Evolutionary conservation across 129 eudicot genomes (phyloP).

Genomic region (Artemisia tridentata): DNA sequence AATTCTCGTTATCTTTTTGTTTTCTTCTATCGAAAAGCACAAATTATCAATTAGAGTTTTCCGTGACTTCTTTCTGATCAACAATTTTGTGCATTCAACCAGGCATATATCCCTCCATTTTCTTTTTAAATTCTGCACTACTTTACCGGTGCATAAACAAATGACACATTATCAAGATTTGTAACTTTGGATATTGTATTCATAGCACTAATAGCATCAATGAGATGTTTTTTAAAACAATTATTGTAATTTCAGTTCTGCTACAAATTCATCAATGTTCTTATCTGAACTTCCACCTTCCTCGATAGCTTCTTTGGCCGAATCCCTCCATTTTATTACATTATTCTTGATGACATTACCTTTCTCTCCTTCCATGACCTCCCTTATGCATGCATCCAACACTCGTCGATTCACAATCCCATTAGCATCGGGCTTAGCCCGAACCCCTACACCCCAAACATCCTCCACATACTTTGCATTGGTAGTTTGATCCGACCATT

Average conservation of each 20-base stretch:
- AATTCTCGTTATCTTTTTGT: too few species aligned
- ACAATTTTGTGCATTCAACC: too few species aligned
- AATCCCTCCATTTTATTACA: slow-evolving; percentile 22
- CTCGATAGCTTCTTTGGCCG: slow-evolving; percentile 29
- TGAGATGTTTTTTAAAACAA: background rate
- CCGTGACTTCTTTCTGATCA: too few species aligned
- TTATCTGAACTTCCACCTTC: slow-evolving; percentile 39
- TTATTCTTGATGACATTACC: slow-evolving; percentile 21
- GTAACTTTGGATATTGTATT: too few species aligned
- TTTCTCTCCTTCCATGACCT: slow-evolving; percentile 46
- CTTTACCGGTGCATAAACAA: too few species aligned
- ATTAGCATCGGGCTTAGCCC: slow-evolving; percentile 27
- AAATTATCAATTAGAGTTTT: too few species aligned
- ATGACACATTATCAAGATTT: too few species aligned
- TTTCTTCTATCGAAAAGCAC: too few species aligned
- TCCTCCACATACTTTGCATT: slow-evolving; percentile 43
- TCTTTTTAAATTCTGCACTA: too few species aligned
- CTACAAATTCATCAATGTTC: slow-evolving; percentile 38
- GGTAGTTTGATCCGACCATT: slow-evolving; percentile 41
- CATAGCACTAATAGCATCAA: background rate
- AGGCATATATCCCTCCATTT: too few species aligned
- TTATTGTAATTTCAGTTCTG: slow-evolving; percentile 18
- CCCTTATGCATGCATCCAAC: slow-evolving; percentile 29
- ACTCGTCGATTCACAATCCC: slow-evolving; percentile 34
- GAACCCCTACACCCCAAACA: slow-evolving; percentile 39